A percentile compares a stretch with the other conserved stretches of the same genome.
Evolutionary conservation across 345 rosid genomes (phyloP).

Genomic region (Populus euphratica): DNA sequence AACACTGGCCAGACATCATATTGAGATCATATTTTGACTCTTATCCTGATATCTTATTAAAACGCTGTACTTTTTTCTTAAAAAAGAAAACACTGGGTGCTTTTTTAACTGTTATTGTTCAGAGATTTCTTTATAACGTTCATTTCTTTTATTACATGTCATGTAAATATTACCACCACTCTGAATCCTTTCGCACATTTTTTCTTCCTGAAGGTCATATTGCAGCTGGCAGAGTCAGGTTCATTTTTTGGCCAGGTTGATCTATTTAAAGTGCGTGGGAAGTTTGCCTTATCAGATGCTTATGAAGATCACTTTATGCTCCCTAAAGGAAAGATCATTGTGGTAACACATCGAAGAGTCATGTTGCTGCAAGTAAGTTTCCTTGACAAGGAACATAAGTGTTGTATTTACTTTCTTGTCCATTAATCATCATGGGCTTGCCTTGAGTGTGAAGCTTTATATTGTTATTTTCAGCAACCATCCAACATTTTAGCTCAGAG

Average conservation of each 20-base stretch:
- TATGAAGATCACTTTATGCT: conserved; percentile 90
- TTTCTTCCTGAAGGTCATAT: conserved; percentile 60
- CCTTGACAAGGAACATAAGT: conserved; percentile 7
- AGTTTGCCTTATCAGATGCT: conserved; percentile 95
- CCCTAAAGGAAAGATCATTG: conserved; percentile 66
- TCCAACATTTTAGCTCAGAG: conserved; percentile 79
- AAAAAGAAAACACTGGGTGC: too few relatives aligned
- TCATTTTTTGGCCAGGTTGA: conserved; percentile 94
- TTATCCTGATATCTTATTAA: neutral
- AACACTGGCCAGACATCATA: too few relatives aligned
- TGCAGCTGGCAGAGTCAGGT: conserved; percentile 94
- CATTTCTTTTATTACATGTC: neutral
- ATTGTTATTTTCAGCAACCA: conserved; percentile 61
- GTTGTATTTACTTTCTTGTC: neutral
- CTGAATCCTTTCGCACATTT: conserved; percentile 7
- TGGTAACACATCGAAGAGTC: conserved; percentile 81
- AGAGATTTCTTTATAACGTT: too few relatives aligned
- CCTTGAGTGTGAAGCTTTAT: neutral
- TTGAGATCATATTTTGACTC: neutral
- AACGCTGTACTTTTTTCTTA: neutral
- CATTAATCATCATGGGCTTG: neutral
- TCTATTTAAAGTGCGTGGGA: conserved; percentile 95
- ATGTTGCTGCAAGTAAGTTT: conserved; percentile 75
- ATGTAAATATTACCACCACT: conserved; percentile 2
- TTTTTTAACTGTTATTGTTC: neutral